Evolutionary conservation across 2,329 filamentous ascomycete genomes (phyloP).

Genomic region (Trichoderma oligosporum): DNA sequence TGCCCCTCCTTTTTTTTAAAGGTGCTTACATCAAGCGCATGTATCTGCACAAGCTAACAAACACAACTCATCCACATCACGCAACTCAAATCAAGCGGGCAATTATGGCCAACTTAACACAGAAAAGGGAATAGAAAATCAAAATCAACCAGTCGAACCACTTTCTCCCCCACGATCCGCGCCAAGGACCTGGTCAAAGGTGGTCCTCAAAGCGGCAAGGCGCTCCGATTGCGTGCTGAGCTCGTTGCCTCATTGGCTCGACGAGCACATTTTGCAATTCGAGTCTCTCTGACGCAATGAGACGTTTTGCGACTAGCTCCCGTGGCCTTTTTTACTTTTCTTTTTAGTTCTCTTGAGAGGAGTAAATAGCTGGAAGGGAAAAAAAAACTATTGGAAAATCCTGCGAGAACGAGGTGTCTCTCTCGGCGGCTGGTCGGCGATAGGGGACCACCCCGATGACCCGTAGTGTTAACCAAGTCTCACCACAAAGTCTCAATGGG

Average conservation of each 20-base stretch:
- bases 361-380: too few relatives aligned
- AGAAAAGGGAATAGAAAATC: too few relatives aligned
- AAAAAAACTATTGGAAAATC: not conserved
- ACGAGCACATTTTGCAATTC: slow-evolving; percentile 28
- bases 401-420: not conserved
- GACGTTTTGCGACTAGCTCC: slow-evolving; percentile 17
- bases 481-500: too few relatives aligned
- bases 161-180: slow-evolving; percentile 20
- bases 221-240: slow-evolving; percentile 30
- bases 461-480: slow-evolving; percentile 5
- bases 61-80: too few relatives aligned
- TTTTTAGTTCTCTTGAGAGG: not conserved
- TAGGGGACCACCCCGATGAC: slow-evolving; percentile 6
- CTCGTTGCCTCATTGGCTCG: slow-evolving; percentile 26
- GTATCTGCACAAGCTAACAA: too few relatives aligned
- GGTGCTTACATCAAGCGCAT: slow-evolving; percentile 10
- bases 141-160: too few relatives aligned
- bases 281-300: slow-evolving; percentile 31
- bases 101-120: too few relatives aligned
- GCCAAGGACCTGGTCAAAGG: slow-evolving; percentile 16
- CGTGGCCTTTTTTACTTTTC: not conserved
- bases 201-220: slow-evolving; percentile 21
- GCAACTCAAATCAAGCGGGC: too few relatives aligned
- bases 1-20: slow-evolving; percentile 5
- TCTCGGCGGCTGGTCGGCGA: slow-evolving; percentile 12